These are phyloP conservation scores for Venturia pyrina DNA, from an alignment of 2,329 filamentous ascomycete species.

Conservation along the genomic window DNA sequence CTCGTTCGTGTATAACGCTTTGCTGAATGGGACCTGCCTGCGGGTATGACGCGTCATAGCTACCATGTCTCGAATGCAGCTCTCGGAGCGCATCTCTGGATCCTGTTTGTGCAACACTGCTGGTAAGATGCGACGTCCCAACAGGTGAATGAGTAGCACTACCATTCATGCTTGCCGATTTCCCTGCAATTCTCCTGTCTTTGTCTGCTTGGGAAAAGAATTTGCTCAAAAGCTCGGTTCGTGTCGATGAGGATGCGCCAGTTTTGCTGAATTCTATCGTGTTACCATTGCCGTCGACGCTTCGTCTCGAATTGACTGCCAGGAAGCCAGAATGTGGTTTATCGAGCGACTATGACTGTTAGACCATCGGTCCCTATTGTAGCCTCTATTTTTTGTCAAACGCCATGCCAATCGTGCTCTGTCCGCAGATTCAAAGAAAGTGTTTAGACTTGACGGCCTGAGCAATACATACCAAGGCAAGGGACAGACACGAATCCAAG, in stretches of 20 bases:
- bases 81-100: not conserved
- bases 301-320: slow-evolving; percentile 44
- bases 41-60: not conserved
- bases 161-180: not conserved
- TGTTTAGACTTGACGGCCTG: too few species aligned
- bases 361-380: not conserved
- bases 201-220: slow-evolving; percentile 39
- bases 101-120: not conserved
- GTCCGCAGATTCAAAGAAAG: not conserved
- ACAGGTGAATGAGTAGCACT: not conserved
- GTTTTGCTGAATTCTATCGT: slow-evolving; percentile 23
- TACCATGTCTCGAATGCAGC: not conserved
- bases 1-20: not conserved
- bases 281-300: slow-evolving; percentile 27
- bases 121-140: not conserved
- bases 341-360: not conserved
- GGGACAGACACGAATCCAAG: not conserved
- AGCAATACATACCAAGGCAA: not conserved
- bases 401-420: not conserved
- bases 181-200: slow-evolving; percentile 5
- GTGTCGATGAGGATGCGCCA: slow-evolving; percentile 45
- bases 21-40: not conserved
- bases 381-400: too few species aligned
- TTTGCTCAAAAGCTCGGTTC: slow-evolving; percentile 51
- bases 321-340: slow-evolving; percentile 38